These are phyloP conservation scores for Carallia brachiata DNA, from an alignment of 345 rosid species.

Conservation along the genomic window DNA sequence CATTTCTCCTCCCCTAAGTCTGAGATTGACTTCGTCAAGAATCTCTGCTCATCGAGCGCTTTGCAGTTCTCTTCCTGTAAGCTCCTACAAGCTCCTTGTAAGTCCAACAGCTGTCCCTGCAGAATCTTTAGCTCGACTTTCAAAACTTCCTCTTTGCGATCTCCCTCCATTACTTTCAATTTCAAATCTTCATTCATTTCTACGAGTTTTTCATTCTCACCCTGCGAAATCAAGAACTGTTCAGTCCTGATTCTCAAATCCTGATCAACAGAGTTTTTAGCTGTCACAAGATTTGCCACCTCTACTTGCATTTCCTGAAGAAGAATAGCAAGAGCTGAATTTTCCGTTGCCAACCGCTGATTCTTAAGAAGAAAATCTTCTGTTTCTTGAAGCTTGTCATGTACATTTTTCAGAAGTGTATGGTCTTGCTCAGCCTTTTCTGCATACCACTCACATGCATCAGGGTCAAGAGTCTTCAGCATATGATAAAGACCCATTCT, in stretches of 20 bases:
- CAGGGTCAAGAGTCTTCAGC: constrained; percentile 46
- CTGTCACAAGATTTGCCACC: constrained; percentile 46
- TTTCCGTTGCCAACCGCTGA: constrained; percentile 52
- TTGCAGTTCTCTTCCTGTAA: constrained; percentile 53
- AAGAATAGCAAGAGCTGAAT: constrained; percentile 55
- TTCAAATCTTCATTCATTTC: constrained; percentile 49
- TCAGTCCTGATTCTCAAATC: constrained; percentile 45
- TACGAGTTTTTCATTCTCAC: constrained; percentile 39
- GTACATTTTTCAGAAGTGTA: constrained; percentile 34
- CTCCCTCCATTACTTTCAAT: constrained; percentile 47
- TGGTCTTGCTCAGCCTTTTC: constrained; percentile 45
- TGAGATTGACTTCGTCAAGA: constrained; percentile 40
- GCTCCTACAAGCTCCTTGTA: constrained; percentile 40
- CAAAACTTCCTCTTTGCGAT: constrained; percentile 55
- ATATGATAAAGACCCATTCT: constrained; percentile 53
- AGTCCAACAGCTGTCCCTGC: constrained; percentile 41
- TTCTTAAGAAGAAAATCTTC: constrained; percentile 50
- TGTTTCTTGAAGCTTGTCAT: constrained; percentile 50
- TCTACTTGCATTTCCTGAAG: constrained; percentile 64
- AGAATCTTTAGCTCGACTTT: constrained; percentile 49
- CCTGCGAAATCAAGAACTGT: constrained; percentile 44
- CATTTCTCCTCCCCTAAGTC: constrained; percentile 46
- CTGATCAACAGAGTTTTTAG: constrained; percentile 42
- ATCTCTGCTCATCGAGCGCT: constrained; percentile 45
- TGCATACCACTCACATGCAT: constrained; percentile 29